Evolutionary conservation across 768 basidiomycete species (phyloP), one percentile per base, ranked within the genome.

Genomic region (Amanita pallidorosea): DNA sequence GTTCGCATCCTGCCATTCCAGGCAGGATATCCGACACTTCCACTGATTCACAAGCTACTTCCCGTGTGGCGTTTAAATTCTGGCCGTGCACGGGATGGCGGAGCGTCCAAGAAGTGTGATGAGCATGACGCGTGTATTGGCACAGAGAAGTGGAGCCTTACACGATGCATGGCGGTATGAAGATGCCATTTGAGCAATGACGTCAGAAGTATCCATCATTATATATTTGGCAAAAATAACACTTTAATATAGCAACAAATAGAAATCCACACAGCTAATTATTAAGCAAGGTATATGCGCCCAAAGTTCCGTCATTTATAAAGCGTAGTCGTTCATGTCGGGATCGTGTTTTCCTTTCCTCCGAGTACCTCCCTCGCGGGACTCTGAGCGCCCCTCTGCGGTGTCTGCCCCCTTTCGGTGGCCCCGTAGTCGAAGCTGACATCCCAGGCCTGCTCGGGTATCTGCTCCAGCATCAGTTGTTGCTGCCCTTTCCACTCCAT

Each of bases 261-360:
- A 47, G 34, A 34, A 47, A 17, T 33, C 12, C 7, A 46, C 15
- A 31, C 27, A 25, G 13, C 15, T 17, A 46, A 46, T 5, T 27
- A 46, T 11, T 33, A 33, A 31, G 23, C n/a, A 36, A 18, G 13
- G 9, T 11, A 47, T 34, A 23, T 33, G 45, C 31, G 17, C 12
- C 22, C 9, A 17, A 20, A 44, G 11, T 29, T 20, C 17, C 9
- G n/a, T 35, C 45, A 8, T 8, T 29, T 29, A 29, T 29, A 31
- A 31, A 18, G 29, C 29, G 29, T 29, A 8, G 8, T 37, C n/a
- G 42, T 35, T 47, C 31, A 47, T 18, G 18, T 33, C 13, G 64
- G 63, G 17, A 63, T 54, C 56, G 73, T 57, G 61, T 81, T 80
- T 63, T 79, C 78, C 65, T 79, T 80, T 54, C 68, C 71, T 27